A percentile compares a stretch with the other conserved stretches of the same genome.
phyloP scores from a whole-genome alignment of 2,329 filamentous ascomycete genomes.

The Colletotrichum caudatum region DNA sequence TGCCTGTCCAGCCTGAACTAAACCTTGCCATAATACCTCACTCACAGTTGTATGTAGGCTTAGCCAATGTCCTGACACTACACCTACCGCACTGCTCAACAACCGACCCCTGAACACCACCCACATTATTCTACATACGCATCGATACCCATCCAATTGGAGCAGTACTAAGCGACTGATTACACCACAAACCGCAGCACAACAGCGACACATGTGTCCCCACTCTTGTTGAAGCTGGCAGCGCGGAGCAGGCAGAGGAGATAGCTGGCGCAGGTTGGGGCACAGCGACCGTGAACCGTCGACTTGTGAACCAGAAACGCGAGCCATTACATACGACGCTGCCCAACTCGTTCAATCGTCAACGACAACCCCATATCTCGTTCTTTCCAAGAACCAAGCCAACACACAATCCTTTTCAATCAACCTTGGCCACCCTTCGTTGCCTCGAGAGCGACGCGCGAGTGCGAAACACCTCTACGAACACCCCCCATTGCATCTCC shows the following conservation, averaged over 20 bases:
- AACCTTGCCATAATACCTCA: not conserved
- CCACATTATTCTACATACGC: not conserved
- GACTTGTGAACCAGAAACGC: not conserved
- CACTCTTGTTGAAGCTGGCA: constrained; percentile 29
- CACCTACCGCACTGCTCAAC: not conserved
- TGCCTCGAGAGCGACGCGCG: not conserved
- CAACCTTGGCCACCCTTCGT: not conserved
- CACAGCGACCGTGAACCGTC: constrained; percentile 11
- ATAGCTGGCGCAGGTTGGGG: constrained; percentile 7
- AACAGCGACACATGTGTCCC: constrained; percentile 22
- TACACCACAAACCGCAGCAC: constrained; percentile 3
- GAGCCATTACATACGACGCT: constrained; percentile 15
- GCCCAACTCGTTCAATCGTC: not conserved
- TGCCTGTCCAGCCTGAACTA: not conserved
- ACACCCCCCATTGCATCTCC: constrained; percentile 31
- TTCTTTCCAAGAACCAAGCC: not conserved
- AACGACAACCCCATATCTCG: constrained; percentile 9
- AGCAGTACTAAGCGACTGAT: constrained; percentile 11
- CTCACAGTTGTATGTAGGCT: not conserved
- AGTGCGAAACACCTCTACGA: not conserved
- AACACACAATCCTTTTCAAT: not conserved
- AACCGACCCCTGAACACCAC: constrained; percentile 10
- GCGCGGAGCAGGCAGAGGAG: constrained; percentile 16
- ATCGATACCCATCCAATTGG: not conserved
- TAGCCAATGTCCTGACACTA: constrained; percentile 1